Evolutionary conservation across 23 red algal genomes (phyloP).

Genomic region (Gracilaria domingensis): DNA sequence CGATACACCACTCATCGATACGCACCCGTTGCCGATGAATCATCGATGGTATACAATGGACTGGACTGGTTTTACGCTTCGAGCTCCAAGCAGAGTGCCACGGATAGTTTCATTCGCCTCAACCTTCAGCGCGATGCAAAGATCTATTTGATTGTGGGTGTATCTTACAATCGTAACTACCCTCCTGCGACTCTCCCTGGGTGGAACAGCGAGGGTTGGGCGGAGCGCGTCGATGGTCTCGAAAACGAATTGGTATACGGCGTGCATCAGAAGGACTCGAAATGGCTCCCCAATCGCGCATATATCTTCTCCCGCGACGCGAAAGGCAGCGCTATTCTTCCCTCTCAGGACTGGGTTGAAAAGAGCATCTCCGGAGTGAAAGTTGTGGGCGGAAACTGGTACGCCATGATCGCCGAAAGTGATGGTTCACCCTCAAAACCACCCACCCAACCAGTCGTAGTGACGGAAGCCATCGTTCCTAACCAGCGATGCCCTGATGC

Average conservation of each 20-base stretch:
- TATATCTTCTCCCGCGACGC: conserved; percentile 33
- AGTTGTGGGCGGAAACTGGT: conserved; percentile 22
- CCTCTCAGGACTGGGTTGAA: conserved; percentile 29
- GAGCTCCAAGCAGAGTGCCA: not conserved
- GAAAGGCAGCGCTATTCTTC: not conserved
- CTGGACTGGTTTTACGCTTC: conserved; percentile 55
- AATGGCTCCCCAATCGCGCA: conserved; percentile 27
- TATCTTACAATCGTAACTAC: conserved; percentile 3
- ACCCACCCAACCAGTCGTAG: not conserved
- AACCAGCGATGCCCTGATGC: conserved; percentile 49
- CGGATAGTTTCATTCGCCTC: conserved; percentile 28
- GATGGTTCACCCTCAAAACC: conserved; percentile 37
- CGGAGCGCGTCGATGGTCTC: conserved; percentile 22
- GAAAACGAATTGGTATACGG: conserved; percentile 18
- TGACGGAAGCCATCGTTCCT: conserved; percentile 42
- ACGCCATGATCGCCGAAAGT: conserved; percentile 52
- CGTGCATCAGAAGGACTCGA: conserved; percentile 41
- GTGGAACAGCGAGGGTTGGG: conserved; percentile 51
- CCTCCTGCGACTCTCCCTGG: not conserved
- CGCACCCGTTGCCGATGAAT: not conserved
- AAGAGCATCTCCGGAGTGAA: conserved; percentile 25
- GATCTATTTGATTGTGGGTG: conserved; percentile 27
- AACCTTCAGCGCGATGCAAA: conserved; percentile 41
- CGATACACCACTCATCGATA: conserved; percentile 20
- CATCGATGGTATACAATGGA: conserved; percentile 6